phyloP scores from a whole-genome alignment of 192 early-diverging fungal genomes.

The Backusella westeae region DNA sequence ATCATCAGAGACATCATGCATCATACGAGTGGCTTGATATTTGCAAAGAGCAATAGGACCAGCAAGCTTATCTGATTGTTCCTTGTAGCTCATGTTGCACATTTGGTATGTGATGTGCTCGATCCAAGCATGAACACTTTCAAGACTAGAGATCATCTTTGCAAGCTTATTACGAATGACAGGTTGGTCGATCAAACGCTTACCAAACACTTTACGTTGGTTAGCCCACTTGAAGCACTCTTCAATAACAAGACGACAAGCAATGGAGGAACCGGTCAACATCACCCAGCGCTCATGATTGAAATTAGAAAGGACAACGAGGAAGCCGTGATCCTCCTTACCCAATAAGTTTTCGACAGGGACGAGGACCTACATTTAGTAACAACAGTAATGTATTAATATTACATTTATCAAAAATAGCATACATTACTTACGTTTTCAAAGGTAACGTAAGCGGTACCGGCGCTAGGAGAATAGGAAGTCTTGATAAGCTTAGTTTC shows the following conservation, averaged over 20 bases:
- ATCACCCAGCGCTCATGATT: slow-evolving; percentile 74
- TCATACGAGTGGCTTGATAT: slow-evolving; percentile 53
- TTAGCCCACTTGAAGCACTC: slow-evolving; percentile 74
- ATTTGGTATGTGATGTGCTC: slow-evolving; percentile 69
- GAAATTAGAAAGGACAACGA: slow-evolving; percentile 70
- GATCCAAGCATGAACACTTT: slow-evolving; percentile 53
- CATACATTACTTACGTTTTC: slow-evolving; percentile 45
- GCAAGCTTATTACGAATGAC: slow-evolving; percentile 71
- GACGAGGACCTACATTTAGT: slow-evolving; percentile 47
- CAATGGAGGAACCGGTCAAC: slow-evolving; percentile 31
- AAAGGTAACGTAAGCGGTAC: slow-evolving; percentile 62
- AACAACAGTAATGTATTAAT: background rate
- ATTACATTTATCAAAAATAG: background rate
- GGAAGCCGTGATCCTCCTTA: slow-evolving; percentile 61
- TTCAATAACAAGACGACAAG: slow-evolving; percentile 46
- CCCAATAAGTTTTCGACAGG: slow-evolving; percentile 73
- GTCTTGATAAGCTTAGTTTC: slow-evolving; percentile 67
- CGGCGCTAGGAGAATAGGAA: slow-evolving; percentile 61
- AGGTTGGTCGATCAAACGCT: slow-evolving; percentile 63
- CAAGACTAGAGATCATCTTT: slow-evolving; percentile 45
- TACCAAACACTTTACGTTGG: slow-evolving; percentile 72
- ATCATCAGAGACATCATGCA: slow-evolving; percentile 59
- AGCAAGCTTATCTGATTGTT: slow-evolving; percentile 59
- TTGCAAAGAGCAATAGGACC: slow-evolving; percentile 69
- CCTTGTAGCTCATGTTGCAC: slow-evolving; percentile 61